These are phyloP conservation scores for Amaranthus cruentus DNA, from an alignment of 148 eudicot genomes.

Conservation along the genomic window DNA sequence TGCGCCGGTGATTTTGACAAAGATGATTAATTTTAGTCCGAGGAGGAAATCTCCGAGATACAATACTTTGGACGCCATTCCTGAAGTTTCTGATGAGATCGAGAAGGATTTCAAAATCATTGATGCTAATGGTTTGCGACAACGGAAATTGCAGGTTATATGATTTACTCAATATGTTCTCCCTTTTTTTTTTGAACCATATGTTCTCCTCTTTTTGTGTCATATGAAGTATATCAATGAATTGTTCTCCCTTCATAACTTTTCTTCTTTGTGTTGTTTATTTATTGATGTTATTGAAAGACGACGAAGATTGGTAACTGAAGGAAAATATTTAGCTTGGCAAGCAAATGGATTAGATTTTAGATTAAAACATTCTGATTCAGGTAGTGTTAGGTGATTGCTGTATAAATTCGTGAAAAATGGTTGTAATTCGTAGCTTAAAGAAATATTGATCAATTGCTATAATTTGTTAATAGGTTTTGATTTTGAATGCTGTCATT, in stretches of 20 bases:
- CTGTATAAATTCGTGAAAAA: too few species aligned
- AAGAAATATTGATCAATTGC: too few species aligned
- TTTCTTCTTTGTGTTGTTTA: neutral
- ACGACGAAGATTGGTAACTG: neutral
- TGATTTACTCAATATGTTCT: too few species aligned
- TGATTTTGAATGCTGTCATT: too few species aligned
- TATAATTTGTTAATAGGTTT: too few species aligned
- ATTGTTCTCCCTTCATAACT: neutral
- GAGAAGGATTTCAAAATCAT: conserved; percentile 43
- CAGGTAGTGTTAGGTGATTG: too few species aligned
- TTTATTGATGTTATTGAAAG: neutral
- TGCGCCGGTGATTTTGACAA: conserved; percentile 72
- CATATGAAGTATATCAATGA: neutral
- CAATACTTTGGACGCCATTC: conserved; percentile 53
- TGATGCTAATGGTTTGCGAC: conserved; percentile 28
- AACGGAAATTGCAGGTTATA: conserved; percentile 55
- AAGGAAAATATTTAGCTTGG: neutral
- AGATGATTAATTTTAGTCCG: conserved; percentile 59
- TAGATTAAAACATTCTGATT: too few species aligned
- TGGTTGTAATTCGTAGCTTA: too few species aligned
- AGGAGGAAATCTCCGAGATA: conserved; percentile 43
- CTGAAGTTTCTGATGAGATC: conserved; percentile 70
- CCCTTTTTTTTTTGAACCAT: neutral
- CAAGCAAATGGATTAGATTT: too few species aligned
- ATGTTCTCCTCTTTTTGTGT: neutral